Evolutionary conservation across 129 eudicot species (phyloP).

Genomic region (Pseudognaphalium luteoalbum): DNA sequence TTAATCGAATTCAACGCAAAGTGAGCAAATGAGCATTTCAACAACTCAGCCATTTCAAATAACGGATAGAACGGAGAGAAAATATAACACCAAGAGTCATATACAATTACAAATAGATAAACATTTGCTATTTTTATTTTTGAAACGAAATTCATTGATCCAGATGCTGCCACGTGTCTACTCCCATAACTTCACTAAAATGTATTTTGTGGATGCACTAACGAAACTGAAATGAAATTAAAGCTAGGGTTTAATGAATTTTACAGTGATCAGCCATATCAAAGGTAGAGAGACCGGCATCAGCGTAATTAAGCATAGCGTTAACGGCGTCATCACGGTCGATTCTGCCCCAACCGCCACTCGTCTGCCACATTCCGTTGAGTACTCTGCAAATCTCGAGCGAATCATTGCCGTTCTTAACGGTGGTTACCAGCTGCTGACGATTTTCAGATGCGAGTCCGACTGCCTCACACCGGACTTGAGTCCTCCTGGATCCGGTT

Average conservation of each 20-base stretch:
- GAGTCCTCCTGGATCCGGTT: slow-evolving; percentile 23
- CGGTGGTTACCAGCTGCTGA: slow-evolving; percentile 39
- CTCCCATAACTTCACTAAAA: not conserved
- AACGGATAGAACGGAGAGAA: not conserved
- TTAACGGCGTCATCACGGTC: slow-evolving; percentile 88
- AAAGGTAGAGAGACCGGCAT: slow-evolving; percentile 84
- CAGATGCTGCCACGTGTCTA: slow-evolving; percentile 39
- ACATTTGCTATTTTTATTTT: slow-evolving; percentile 15
- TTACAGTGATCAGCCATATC: slow-evolving; percentile 97
- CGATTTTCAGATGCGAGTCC: slow-evolving; percentile 46
- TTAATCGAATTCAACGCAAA: slow-evolving; percentile 36
- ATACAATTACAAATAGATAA: slow-evolving; percentile 18
- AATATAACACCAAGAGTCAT: not conserved
- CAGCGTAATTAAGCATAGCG: slow-evolving; percentile 87
- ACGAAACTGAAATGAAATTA: not conserved
- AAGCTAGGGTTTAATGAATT: not conserved
- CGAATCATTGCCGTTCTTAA: slow-evolving; percentile 81
- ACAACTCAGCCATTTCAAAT: slow-evolving; percentile 41
- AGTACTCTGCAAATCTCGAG: slow-evolving; percentile 86
- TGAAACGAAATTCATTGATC: slow-evolving; percentile 1
- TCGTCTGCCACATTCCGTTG: slow-evolving; percentile 99
- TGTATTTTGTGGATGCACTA: not conserved
- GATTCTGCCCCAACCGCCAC: slow-evolving; percentile 98
- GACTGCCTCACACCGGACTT: slow-evolving; percentile 45
- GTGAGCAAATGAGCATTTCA: slow-evolving; percentile 38